Base-by-base conservation (phyloP, 2,329 filamentous ascomycete species). In the Phyllosticta capitalensis region DNA sequence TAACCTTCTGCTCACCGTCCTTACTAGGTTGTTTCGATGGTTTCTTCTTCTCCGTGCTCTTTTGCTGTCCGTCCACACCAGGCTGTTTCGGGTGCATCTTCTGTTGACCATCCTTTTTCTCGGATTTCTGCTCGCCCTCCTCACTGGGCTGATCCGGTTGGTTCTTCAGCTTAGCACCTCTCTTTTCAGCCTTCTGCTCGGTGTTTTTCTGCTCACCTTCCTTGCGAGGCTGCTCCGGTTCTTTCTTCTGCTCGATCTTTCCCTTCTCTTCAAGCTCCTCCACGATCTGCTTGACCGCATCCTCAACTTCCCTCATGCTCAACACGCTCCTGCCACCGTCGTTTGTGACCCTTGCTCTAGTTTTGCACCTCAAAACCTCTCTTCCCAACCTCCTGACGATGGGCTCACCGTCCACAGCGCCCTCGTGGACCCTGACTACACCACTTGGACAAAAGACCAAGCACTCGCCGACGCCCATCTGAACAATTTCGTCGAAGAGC, bases 401-500 rank as follows among this genome's bases (percentile, higher is more conserved):
- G 22, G n/a, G 38, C 48, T 20, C 52, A 5, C 17, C 33, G n/a
- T 22, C 22, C 19, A 5, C 7, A 5, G 14, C 28, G 2, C 56
- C n/a, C n/a, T 52, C 5, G 9, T 38, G n/a, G 1, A 56, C 30
- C 9, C 58, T 45, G 9, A 60, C 30, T 30, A 60, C 48, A 0
- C 48, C 58, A 9, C 33, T 45, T 10, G 59, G 59, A 26, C 50
- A 52, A n/a, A 61, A 61, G 12, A 61, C 9, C 55, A 61, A 10
- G 1, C 24, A 24, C 55, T 61, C 59, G 9, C 59, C 59, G 1
- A 61, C 59, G 3, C 30, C 49, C 14, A 83, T 66, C n/a, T 65
- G 64, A 30, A 81, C 75, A 45, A 82, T 81, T n/a, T 71, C 64
- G 1, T 69, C 65, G 62, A 82, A 78, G 0, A 79, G 62, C 1